Evolutionary conservation across 495 filamentous ascomycete genomes (phyloP), one percentile per base, ranked within the genome.

Genomic region (Bathelium albidoporum): DNA sequence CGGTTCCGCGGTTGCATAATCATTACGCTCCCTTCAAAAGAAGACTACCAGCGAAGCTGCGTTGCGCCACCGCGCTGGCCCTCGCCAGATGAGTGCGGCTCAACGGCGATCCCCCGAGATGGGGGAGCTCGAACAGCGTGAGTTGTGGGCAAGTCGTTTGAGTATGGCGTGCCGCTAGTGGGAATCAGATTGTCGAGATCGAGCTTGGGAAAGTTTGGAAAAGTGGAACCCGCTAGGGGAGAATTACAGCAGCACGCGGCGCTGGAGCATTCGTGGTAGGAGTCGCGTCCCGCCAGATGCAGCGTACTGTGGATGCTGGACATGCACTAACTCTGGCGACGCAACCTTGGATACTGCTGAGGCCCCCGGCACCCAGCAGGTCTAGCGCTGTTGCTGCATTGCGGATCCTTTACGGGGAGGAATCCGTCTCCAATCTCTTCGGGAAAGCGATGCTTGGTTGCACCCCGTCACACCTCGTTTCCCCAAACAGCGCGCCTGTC

Each of bases 151-250:
- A 28, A 9, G 49, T 55, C 24, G 5, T 11, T 2, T 20, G 20
- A n/a, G n/a, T n/a, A n/a, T n/a, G 22, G 22, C 9, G 7, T 20
- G 22, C 49, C 22, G 49, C 49, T 12, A 9, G 49, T 29, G 49
- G 49, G 49, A 39, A 3, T 24, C 49, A 55, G 49, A 55, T 55
- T 28, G 49, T 55, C 49, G 49, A 55, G 49, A 55, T 55, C 49
- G 49, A 29, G 49, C 49, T 55, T 55, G n/a, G 22, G 12, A 9
- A 9, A 55, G 12, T 55, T 20, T 4, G 5, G 24, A 11, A 26
- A 29, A 24, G 26, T n/a, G 49, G 24, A 5, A 5, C 24, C 20
- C 49, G 49, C 49, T 29, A 29, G 49, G 49, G 29, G 4, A 24
- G 24, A 9, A n/a, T n/a, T 24, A n/a, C 20, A 9, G n/a, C 16